Conservation (phyloP, 306 rosid species). For the Castanospermum australe region DNA sequence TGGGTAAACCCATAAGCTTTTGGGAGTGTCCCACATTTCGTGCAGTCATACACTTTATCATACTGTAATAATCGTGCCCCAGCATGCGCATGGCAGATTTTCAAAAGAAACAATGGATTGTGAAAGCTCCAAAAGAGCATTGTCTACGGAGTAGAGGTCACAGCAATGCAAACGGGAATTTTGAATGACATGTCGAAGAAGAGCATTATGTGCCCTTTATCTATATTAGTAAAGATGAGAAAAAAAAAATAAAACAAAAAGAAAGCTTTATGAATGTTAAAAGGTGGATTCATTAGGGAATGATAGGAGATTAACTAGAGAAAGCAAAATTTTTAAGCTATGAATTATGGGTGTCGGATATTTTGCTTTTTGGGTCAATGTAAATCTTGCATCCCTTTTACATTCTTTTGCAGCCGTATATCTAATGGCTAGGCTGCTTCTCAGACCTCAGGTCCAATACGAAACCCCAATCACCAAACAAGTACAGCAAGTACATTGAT, state of each 20-base stretch:
- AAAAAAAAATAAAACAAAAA: neutral
- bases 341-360: neutral
- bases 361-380: neutral
- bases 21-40: neutral
- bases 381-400: neutral
- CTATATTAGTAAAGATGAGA: neutral
- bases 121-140: neutral
- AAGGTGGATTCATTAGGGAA: neutral
- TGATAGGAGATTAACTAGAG: neutral
- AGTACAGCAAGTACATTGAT: slow-evolving; percentile 1
- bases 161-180: neutral
- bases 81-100: slow-evolving; percentile 26
- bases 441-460: neutral
- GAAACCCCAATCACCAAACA: neutral
- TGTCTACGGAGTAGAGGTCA: neutral
- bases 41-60: neutral
- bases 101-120: slow-evolving; percentile 1
- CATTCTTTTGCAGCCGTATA: neutral
- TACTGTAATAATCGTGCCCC: slow-evolving; percentile 22
- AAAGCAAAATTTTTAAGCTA: neutral
- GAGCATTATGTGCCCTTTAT: neutral
- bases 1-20: neutral
- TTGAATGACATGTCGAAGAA: neutral
- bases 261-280: neutral
- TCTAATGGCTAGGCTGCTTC: neutral